Percentiles rank a stretch among this genome's conserved stretches.
phyloP scores from a whole-genome alignment of 106 monocot genomes.

The Phalaenopsis equestris region DNA sequence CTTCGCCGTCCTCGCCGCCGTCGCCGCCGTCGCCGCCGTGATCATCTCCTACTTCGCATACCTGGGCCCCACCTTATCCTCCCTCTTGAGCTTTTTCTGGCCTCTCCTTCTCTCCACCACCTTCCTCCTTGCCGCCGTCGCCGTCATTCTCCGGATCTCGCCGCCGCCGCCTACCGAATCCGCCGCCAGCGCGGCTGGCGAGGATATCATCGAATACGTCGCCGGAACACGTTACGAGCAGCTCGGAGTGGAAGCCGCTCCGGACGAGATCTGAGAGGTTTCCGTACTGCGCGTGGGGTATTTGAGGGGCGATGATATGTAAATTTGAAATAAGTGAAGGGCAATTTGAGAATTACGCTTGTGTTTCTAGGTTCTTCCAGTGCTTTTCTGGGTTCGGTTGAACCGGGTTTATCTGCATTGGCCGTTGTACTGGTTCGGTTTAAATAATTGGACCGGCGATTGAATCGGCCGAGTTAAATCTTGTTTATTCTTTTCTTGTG shows the following conservation, averaged over 20 bases:
- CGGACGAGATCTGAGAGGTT: not conserved
- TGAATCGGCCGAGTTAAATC: too few relatives aligned
- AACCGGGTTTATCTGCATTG: not conserved
- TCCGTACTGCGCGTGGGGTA: not conserved
- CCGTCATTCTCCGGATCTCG: constrained; percentile 58
- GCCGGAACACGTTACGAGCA: constrained; percentile 22
- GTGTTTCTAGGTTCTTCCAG: not conserved
- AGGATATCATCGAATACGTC: constrained; percentile 69
- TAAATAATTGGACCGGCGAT: too few relatives aligned
- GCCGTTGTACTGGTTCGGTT: too few relatives aligned
- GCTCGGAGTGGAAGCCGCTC: not conserved
- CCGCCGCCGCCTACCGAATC: constrained; percentile 24
- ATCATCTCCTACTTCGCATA: constrained; percentile 18
- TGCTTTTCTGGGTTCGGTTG: not conserved
- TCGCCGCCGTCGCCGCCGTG: constrained; percentile 9
- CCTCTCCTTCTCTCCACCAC: constrained; percentile 84
- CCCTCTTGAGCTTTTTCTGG: constrained; percentile 75
- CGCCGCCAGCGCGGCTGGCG: constrained; percentile 21
- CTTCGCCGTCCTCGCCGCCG: constrained; percentile 7
- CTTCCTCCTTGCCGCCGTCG: constrained; percentile 56
- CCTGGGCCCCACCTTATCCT: constrained; percentile 42
- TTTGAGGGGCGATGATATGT: not conserved
- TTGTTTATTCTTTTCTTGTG: too few relatives aligned
- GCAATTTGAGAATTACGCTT: not conserved
- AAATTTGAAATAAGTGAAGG: not conserved